Percentiles rank a stretch among this genome's conserved stretches.
Conservation (phyloP, 495 filamentous ascomycete species). For the Aspergillus avenaceus region DNA sequence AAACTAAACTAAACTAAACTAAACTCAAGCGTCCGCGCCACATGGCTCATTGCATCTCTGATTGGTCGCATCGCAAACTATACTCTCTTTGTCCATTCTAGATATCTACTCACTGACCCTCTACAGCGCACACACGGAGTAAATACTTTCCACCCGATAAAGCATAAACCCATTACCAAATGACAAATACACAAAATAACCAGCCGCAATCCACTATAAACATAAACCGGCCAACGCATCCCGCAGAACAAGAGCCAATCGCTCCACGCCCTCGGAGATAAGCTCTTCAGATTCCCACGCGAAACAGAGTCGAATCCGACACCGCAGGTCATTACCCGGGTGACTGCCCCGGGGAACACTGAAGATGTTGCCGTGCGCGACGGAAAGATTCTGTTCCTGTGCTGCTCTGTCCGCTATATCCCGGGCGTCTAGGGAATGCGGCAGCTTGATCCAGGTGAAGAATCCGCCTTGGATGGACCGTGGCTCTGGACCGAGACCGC, state of each 20-base stretch:
- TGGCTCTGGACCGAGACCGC: slow-evolving; percentile 44
- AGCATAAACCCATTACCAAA: no score
- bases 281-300: slow-evolving; percentile 60
- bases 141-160: no score
- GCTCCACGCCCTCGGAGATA: background rate
- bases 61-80: background rate
- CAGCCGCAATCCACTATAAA: no score
- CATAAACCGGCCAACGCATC: background rate
- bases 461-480: slow-evolving; percentile 53
- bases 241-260: background rate
- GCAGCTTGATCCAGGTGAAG: slow-evolving; percentile 63
- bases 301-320: slow-evolving; percentile 53
- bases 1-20: no score
- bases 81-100: background rate
- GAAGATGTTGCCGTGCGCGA: slow-evolving; percentile 55
- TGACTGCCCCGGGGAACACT: slow-evolving; percentile 47
- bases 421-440: slow-evolving; percentile 30
- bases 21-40: no score
- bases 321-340: slow-evolving; percentile 26
- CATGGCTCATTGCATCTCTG: no score
- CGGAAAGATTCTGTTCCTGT: slow-evolving; percentile 46
- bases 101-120: no score
- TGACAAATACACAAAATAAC: no score
- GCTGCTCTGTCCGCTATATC: slow-evolving; percentile 43
- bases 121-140: no score